phyloP scores from a whole-genome alignment of 2,329 filamentous ascomycete genomes.

The Didymosphaeria variabile region DNA sequence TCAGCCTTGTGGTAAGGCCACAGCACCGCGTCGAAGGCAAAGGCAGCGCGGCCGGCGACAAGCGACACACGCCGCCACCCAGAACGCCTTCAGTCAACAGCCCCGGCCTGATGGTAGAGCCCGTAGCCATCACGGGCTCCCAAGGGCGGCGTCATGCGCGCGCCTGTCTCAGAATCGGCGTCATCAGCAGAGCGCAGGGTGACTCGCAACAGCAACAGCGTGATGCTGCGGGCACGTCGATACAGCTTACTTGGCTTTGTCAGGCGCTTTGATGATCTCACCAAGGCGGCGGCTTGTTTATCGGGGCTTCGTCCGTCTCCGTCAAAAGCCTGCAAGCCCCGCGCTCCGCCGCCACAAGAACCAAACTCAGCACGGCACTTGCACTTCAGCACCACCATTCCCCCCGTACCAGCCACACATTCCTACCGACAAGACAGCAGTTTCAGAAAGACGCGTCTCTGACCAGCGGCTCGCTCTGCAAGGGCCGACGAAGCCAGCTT shows the following conservation, averaged over 20 bases:
- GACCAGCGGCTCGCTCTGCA: background rate
- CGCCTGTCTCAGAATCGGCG: slow-evolving; percentile 8
- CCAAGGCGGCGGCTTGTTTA: slow-evolving; percentile 1
- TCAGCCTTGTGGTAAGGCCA: background rate
- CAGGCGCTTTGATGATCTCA: slow-evolving; percentile 12
- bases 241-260: slow-evolving; percentile 3
- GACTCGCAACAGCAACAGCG: background rate
- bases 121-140: background rate
- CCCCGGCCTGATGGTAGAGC: background rate
- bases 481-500: slow-evolving; percentile 3
- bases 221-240: background rate
- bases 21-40: background rate
- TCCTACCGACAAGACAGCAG: background rate
- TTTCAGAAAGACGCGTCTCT: background rate
- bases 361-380: slow-evolving; percentile 19
- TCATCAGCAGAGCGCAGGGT: background rate
- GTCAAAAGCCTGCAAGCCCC: slow-evolving; percentile 21
- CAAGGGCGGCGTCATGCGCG: slow-evolving; percentile 16
- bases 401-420: background rate
- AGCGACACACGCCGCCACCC: slow-evolving; percentile 5
- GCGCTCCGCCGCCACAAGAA: slow-evolving; percentile 25
- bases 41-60: slow-evolving; percentile 12
- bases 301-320: slow-evolving; percentile 8
- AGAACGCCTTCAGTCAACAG: slow-evolving; percentile 12
- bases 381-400: slow-evolving; percentile 8